These are phyloP conservation scores for Lyophyllum decastes DNA, from an alignment of 768 basidiomycete species.

Conservation along the genomic window DNA sequence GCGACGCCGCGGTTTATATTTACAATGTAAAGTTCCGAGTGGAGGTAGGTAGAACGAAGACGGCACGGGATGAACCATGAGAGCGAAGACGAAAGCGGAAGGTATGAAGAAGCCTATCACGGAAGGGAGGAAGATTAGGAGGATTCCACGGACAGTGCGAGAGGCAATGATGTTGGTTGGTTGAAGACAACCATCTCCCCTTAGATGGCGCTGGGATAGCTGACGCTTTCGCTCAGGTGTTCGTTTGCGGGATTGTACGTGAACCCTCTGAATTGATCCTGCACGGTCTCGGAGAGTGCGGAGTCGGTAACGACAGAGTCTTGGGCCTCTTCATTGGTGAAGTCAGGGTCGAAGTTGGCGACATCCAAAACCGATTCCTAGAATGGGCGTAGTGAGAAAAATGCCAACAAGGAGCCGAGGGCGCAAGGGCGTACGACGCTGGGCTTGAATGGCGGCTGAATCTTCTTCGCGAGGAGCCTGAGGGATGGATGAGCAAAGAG, in stretches of 20 bases:
- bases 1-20: slow-evolving; percentile 6
- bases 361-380: slow-evolving; percentile 93
- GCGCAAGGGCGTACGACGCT: slow-evolving; percentile 68
- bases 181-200: background rate
- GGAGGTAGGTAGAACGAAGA: background rate
- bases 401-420: background rate
- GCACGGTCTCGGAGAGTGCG: slow-evolving; percentile 90
- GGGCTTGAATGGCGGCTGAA: slow-evolving; percentile 97
- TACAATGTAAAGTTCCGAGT: background rate
- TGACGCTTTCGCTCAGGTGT: slow-evolving; percentile 83
- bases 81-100: background rate
- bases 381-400: background rate
- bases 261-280: slow-evolving; percentile 93
- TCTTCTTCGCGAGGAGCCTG: slow-evolving; percentile 88
- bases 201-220: slow-evolving; percentile 50
- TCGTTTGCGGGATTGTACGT: slow-evolving; percentile 87
- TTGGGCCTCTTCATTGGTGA: slow-evolving; percentile 91
- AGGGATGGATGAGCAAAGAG: background rate
- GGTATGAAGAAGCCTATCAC: background rate
- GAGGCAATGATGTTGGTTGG: background rate
- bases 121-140: background rate
- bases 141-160: background rate
- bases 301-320: slow-evolving; percentile 97
- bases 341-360: slow-evolving; percentile 96
- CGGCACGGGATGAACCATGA: background rate